Evolutionary conservation across 106 monocot genomes (phyloP).

Genomic region (Dioscorea zingiberensis): DNA sequence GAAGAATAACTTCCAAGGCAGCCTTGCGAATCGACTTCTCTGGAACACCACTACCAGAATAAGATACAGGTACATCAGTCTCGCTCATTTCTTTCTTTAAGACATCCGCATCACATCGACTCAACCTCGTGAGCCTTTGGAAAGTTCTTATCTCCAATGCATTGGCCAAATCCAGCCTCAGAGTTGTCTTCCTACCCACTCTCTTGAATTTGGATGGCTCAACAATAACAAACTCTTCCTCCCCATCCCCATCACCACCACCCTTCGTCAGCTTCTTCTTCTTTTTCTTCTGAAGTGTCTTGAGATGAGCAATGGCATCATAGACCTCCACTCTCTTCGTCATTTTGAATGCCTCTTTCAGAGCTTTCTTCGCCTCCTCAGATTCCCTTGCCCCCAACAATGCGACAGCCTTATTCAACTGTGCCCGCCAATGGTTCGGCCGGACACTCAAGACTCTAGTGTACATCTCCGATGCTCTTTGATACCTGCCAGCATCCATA

Average conservation of each 20-base stretch:
- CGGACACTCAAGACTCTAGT: constrained; percentile 68
- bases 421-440: constrained; percentile 85
- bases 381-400: constrained; percentile 78
- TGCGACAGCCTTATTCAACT: constrained; percentile 85
- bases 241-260: constrained; percentile 15
- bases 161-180: constrained; percentile 81
- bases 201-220: constrained; percentile 84
- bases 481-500: constrained; percentile 77
- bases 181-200: constrained; percentile 66
- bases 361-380: constrained; percentile 80
- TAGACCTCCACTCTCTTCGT: constrained; percentile 92
- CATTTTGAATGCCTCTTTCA: constrained; percentile 97
- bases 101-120: constrained; percentile 57
- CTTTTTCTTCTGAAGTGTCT: constrained; percentile 73
- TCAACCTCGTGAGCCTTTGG: constrained; percentile 72
- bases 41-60: constrained; percentile 68
- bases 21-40: constrained; percentile 94
- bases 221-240: constrained; percentile 45
- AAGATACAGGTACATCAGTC: constrained; percentile 84
- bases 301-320: constrained; percentile 89
- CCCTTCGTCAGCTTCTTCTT: constrained; percentile 25
- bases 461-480: constrained; percentile 93
- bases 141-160: constrained; percentile 86
- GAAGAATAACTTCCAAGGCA: constrained; percentile 74
- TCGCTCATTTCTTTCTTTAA: constrained; percentile 76